Evolutionary conservation across 371 early-diverging fungal genomes (phyloP), one percentile per base, ranked within the genome.

Genomic region (Aphelidium insulamus): DNA sequence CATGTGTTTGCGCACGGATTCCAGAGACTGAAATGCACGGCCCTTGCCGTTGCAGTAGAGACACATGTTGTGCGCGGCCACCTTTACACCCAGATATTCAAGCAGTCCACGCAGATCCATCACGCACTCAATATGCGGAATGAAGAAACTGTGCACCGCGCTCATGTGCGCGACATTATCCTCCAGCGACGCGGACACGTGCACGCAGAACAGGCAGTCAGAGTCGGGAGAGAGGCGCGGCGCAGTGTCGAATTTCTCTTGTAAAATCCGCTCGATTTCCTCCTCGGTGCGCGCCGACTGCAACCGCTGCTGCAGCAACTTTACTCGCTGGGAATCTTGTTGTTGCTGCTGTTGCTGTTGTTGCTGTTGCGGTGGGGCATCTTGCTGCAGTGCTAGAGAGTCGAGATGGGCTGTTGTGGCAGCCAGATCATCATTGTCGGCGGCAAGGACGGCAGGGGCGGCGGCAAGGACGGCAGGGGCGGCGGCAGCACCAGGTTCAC

Each of bases 1-100:
- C 95, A 95, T 95, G 45, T 95, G 97, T 33, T 59, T 67, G 40
- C 90, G 64, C 16, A 88, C 90, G 12, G 88, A 83, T 37, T 91
- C 94, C 37, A 86, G 41, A 18, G 74, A 72, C 41, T 77, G 64
- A 50, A 81, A 55, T 32, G 68, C 66, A 28, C 77, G 65, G 0
- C 91, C 90, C 40, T 74, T 73, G 28, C 85, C 85, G 43, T 88
- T 84, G 57, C 97, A 97, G 57, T 71, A 83, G 21, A 97, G 41
- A 47, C 97, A 97, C 6, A 80, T 67, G 52, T 90, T 87, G 45
- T 74, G 85, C 8, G 86, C 69, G 5, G 79, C 63, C 39, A 97
- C 57, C 54, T 92, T 94, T 48, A 92, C 90, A 17, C 77, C 90
- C 26, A 97, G 56, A 46, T 87, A 90, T 39, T 57, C 60, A 38